These are phyloP conservation scores for Verticillium klebahnii DNA, from an alignment of 2,329 filamentous ascomycete species.

Conservation along the genomic window DNA sequence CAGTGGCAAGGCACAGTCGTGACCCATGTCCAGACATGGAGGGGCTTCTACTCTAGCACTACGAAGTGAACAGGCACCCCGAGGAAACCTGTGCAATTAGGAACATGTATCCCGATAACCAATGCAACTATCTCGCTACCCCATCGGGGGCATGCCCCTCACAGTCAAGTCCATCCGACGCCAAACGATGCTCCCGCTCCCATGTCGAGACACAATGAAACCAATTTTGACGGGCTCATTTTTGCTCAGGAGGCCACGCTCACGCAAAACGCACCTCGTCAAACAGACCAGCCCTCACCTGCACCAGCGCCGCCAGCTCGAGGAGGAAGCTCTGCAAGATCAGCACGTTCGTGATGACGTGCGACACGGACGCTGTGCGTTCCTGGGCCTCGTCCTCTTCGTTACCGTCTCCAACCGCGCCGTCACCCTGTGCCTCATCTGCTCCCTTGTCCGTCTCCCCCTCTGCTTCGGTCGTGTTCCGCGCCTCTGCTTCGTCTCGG, in stretches of 20 bases:
- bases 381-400: slow-evolving; percentile 18
- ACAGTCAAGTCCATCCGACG: background rate
- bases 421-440: slow-evolving; percentile 17
- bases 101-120: background rate
- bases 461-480: slow-evolving; percentile 11
- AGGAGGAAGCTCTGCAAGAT: slow-evolving; percentile 76
- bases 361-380: slow-evolving; percentile 63
- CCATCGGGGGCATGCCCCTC: background rate
- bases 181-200: slow-evolving; percentile 2
- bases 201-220: background rate
- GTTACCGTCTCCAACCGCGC: slow-evolving; percentile 18
- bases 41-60: background rate
- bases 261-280: slow-evolving; percentile 65
- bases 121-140: background rate
- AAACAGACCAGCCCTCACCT: slow-evolving; percentile 70
- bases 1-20: no score
- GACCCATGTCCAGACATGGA: background rate
- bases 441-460: slow-evolving; percentile 9
- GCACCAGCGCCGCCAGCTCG: slow-evolving; percentile 69
- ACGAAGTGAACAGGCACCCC: background rate
- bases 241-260: background rate
- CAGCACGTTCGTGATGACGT: slow-evolving; percentile 74
- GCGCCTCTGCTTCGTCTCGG: slow-evolving; percentile 13
- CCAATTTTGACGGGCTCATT: background rate
- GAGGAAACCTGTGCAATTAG: background rate